Evolutionary conservation across 129 eudicot genomes (phyloP).

Genomic region (Mikania micrantha): DNA sequence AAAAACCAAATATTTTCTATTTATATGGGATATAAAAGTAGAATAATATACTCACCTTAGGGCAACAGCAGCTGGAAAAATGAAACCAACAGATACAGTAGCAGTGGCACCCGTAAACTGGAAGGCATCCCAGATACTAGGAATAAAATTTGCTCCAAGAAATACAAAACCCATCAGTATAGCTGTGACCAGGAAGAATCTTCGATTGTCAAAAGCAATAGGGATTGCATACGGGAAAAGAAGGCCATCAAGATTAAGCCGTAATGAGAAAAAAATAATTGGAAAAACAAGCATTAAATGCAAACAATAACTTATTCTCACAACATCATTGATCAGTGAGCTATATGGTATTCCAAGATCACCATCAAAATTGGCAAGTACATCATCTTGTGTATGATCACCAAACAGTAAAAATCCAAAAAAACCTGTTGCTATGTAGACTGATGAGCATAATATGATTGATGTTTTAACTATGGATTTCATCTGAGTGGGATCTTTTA

Average conservation of each 20-base stretch:
- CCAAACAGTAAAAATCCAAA: slow-evolving; percentile 85
- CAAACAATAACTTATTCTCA: slow-evolving; percentile 77
- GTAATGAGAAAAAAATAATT: slow-evolving; percentile 74
- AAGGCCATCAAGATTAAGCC: slow-evolving; percentile 78
- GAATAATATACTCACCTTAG: slow-evolving; percentile 54
- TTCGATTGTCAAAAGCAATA: slow-evolving; percentile 49
- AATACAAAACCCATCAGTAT: slow-evolving; percentile 61
- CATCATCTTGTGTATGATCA: slow-evolving; percentile 67
- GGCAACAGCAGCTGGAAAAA: slow-evolving; percentile 83
- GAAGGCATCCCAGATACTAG: slow-evolving; percentile 94
- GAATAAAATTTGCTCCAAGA: slow-evolving; percentile 82
- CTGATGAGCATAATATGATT: slow-evolving; percentile 56
- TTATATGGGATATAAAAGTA: not conserved
- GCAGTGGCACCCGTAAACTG: slow-evolving; percentile 97
- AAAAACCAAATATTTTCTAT: not conserved
- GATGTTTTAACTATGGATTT: slow-evolving; percentile 74
- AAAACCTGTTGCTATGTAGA: slow-evolving; percentile 78
- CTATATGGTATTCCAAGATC: slow-evolving; percentile 76
- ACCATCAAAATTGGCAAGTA: slow-evolving; percentile 93
- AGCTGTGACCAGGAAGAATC: slow-evolving; percentile 57
- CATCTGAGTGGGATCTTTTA: slow-evolving; percentile 70
- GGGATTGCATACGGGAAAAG: slow-evolving; percentile 71
- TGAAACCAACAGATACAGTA: slow-evolving; percentile 59
- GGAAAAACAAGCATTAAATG: slow-evolving; percentile 95
- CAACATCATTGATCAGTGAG: slow-evolving; percentile 63